These are phyloP conservation scores for Fusarium sacchari DNA, from an alignment of 2,329 filamentous ascomycete genomes.

Conservation along the genomic window DNA sequence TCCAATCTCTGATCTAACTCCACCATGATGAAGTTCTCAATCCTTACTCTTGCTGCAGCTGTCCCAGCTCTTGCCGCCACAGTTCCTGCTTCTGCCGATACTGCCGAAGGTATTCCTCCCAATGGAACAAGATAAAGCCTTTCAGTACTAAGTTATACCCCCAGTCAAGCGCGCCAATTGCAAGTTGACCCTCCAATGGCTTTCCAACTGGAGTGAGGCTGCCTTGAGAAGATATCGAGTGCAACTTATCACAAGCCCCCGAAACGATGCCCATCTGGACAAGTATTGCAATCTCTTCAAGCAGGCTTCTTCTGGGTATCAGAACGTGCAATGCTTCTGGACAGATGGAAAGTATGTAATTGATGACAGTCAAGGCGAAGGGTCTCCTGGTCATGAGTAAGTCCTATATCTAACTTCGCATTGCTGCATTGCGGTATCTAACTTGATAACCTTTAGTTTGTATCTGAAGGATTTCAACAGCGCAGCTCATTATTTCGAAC, in stretches of 20 bases:
- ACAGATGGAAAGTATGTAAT: not conserved
- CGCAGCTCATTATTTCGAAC: not conserved
- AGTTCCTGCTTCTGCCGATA: not conserved
- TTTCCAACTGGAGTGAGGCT: not conserved
- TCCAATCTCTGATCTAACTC: not conserved
- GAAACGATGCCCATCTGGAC: not conserved
- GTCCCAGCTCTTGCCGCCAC: not conserved
- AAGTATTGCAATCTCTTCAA: not conserved
- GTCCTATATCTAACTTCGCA: not conserved
- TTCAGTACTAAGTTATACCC: not conserved
- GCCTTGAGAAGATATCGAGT: slow-evolving; percentile 6
- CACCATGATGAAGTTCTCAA: not conserved
- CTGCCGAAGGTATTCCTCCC: not conserved
- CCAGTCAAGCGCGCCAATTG: not conserved
- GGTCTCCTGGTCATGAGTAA: not conserved
- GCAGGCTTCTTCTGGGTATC: not conserved
- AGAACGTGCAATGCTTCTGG: not conserved
- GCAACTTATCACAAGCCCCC: not conserved
- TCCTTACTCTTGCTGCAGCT: not conserved
- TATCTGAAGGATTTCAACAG: not conserved
- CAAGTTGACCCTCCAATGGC: slow-evolving; percentile 1
- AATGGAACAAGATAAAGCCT: rapidly evolving
- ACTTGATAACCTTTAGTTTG: not conserved
- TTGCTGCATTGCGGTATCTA: not conserved
- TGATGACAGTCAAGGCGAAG: not conserved